Evolutionary conservation across 345 rosid species (phyloP).

Genomic region (Alliaria petiolata): DNA sequence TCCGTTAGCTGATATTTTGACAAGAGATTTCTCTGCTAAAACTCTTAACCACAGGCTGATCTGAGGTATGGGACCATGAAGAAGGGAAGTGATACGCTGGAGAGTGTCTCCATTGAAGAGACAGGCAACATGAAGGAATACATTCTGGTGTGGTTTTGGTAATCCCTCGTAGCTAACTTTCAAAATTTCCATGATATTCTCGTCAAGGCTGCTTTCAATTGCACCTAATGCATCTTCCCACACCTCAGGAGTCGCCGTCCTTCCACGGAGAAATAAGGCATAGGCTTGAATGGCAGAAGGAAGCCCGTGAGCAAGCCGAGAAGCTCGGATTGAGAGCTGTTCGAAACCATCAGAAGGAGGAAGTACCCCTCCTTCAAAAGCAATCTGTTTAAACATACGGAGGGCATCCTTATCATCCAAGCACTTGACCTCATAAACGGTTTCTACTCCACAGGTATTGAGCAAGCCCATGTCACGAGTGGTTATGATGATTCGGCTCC

Average conservation of each 20-base stretch:
- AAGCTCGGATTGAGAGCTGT: not conserved
- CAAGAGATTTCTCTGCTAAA: constrained; percentile 11
- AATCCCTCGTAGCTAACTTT: constrained; percentile 1
- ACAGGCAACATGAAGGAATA: constrained; percentile 19
- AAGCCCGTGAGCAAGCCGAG: constrained; percentile 17
- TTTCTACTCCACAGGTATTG: not conserved
- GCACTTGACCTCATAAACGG: constrained; percentile 1
- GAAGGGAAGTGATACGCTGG: not conserved
- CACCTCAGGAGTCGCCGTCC: not conserved
- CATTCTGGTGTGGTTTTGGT: not conserved
- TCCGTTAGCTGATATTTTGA: not conserved
- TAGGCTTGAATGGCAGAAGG: constrained; percentile 32
- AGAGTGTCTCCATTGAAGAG: constrained; percentile 20
- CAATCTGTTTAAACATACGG: not conserved
- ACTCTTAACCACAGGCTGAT: not conserved
- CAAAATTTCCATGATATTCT: not conserved
- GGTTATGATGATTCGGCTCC: constrained; percentile 5
- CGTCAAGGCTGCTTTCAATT: not conserved
- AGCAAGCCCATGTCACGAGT: constrained; percentile 12
- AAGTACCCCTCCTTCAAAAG: constrained; percentile 4
- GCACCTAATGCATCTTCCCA: constrained; percentile 19
- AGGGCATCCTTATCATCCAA: constrained; percentile 4
- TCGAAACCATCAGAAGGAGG: not conserved
- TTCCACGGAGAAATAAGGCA: constrained; percentile 8
- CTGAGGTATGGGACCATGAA: no score